Percentiles rank a stretch among this genome's conserved stretches.
phyloP scores from a whole-genome alignment of 345 rosid species.

The Aethionema arabicum region DNA sequence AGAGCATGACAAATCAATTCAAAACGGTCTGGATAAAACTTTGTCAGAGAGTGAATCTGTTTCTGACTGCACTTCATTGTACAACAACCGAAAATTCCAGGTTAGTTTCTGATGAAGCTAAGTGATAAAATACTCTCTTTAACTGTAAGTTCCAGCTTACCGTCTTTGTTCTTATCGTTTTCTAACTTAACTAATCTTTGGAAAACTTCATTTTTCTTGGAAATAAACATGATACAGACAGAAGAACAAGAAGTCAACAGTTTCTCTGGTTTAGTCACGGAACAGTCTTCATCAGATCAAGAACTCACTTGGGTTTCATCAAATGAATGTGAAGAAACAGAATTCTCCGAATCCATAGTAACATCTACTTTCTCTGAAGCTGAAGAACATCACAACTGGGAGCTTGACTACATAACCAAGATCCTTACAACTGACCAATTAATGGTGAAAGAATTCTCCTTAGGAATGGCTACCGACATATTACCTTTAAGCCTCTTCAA shows the following conservation, averaged over 20 bases:
- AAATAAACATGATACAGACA: slow-evolving; percentile 23
- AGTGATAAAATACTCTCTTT: no score
- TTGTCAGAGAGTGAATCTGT: slow-evolving; percentile 35
- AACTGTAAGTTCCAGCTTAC: background rate
- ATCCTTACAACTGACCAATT: slow-evolving; percentile 45
- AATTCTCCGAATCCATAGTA: slow-evolving; percentile 31
- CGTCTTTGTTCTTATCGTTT: no score
- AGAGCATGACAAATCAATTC: slow-evolving; percentile 33
- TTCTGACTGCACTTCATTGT: slow-evolving; percentile 42
- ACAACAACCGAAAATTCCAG: slow-evolving; percentile 51
- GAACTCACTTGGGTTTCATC: slow-evolving; percentile 12
- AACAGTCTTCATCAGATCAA: background rate
- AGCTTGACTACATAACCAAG: slow-evolving; percentile 51
- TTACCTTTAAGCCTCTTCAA: slow-evolving; percentile 42
- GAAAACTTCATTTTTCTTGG: background rate
- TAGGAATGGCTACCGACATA: slow-evolving; percentile 41
- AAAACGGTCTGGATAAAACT: slow-evolving; percentile 38
- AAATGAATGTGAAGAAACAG: slow-evolving; percentile 36
- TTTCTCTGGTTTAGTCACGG: slow-evolving; percentile 14
- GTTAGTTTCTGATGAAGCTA: slow-evolving; percentile 39
- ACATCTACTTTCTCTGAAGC: slow-evolving; percentile 27
- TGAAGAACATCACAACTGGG: slow-evolving; percentile 49
- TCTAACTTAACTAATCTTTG: slow-evolving; percentile 8
- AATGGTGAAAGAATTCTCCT: slow-evolving; percentile 42
- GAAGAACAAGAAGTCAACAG: slow-evolving; percentile 49